Conservation (phyloP, 2,329 filamentous ascomycete genomes). For the Fusarium hostae region DNA sequence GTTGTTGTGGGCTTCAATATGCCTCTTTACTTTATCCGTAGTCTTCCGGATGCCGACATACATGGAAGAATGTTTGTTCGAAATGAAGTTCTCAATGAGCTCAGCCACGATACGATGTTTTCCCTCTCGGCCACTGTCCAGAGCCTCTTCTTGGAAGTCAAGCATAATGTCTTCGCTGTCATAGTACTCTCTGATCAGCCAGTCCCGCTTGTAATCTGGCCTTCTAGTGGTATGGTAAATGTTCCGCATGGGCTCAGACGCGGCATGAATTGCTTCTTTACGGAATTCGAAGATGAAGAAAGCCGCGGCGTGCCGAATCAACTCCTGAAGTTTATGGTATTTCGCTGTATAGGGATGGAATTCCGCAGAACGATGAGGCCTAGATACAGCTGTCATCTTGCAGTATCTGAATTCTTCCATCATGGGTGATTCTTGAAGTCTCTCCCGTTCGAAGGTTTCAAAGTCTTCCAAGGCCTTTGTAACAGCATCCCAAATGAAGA, state of each 20-base stretch:
- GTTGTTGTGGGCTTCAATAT: constrained; percentile 32
- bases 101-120: constrained; percentile 23
- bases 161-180: neutral
- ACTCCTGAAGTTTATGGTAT: neutral
- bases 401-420: neutral
- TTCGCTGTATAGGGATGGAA: neutral
- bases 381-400: neutral
- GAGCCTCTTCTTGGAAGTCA: neutral
- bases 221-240: constrained; percentile 6
- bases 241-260: constrained; percentile 30
- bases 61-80: constrained; percentile 3
- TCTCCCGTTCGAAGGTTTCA: neutral
- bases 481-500: constrained; percentile 31
- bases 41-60: constrained; percentile 35
- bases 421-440: neutral
- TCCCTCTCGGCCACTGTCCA: constrained; percentile 5
- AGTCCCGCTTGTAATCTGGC: neutral
- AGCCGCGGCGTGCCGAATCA: constrained; percentile 29
- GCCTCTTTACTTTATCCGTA: constrained; percentile 28
- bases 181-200: neutral
- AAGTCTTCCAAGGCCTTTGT: neutral
- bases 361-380: neutral
- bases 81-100: constrained; percentile 42
- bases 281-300: constrained; percentile 40
- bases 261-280: constrained; percentile 38